Percentiles rank a stretch among this genome's conserved stretches.
Conservation (phyloP, 2,329 filamentous ascomycete genomes). For the Epichloe aotearoae region DNA sequence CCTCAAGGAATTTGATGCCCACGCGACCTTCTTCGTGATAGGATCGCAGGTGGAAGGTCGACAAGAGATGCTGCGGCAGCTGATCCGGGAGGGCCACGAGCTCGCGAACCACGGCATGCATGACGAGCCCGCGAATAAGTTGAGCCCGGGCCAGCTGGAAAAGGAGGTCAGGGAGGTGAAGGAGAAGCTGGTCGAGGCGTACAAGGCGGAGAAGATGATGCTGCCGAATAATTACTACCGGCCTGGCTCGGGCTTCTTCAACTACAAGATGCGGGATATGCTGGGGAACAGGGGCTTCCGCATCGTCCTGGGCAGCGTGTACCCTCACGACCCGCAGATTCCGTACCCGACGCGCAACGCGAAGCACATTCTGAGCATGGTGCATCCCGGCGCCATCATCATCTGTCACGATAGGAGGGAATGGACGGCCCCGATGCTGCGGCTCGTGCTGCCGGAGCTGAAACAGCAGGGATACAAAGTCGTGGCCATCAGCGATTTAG, state of each 20-base stretch:
- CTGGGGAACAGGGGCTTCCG: constrained; percentile 50
- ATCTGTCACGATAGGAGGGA: constrained; percentile 73
- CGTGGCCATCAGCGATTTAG: constrained; percentile 56
- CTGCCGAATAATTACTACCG: constrained; percentile 58
- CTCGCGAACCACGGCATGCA: constrained; percentile 83
- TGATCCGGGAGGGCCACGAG: constrained; percentile 53
- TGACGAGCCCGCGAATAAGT: constrained; percentile 59
- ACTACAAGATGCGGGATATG: constrained; percentile 49
- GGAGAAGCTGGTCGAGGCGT: constrained; percentile 41
- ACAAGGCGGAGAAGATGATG: constrained; percentile 29
- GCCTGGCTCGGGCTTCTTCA: constrained; percentile 78
- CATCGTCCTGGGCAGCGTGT: constrained; percentile 71
- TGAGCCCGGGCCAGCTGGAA: constrained; percentile 46
- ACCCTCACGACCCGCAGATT: constrained; percentile 87
- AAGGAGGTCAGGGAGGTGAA: constrained; percentile 55
- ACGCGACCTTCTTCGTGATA: constrained; percentile 82
- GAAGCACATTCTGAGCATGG: constrained; percentile 67
- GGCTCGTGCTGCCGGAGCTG: constrained; percentile 57
- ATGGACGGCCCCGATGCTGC: constrained; percentile 77
- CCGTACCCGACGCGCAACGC: constrained; percentile 56
- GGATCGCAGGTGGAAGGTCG: constrained; percentile 55
- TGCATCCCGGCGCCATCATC: constrained; percentile 62
- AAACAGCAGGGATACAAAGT: constrained; percentile 55
- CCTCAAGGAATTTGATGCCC: constrained; percentile 51
- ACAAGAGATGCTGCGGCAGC: constrained; percentile 39